phyloP scores from a whole-genome alignment of 225 moss, liverwort and hornwort genomes.

The Rhytidiadelphus loreus region DNA sequence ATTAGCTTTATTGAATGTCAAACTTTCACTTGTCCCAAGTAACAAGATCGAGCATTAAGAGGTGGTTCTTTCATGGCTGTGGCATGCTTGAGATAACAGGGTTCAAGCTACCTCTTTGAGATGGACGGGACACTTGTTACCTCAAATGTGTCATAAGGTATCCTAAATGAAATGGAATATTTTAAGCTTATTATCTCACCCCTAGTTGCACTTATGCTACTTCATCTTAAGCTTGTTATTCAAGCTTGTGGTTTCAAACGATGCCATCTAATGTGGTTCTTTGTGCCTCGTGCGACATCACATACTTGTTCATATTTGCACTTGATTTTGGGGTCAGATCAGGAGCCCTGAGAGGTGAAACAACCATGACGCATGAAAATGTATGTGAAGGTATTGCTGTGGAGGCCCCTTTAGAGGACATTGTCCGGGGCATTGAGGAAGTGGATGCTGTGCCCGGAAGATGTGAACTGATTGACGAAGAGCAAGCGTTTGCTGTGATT shows the following conservation, averaged over 20 bases:
- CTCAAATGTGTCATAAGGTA: not conserved
- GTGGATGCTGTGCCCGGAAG: constrained; percentile 95
- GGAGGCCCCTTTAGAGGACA: constrained; percentile 73
- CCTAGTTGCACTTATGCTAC: not conserved
- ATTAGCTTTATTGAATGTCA: not conserved
- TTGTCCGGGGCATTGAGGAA: constrained; percentile 94
- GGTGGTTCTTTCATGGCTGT: not conserved
- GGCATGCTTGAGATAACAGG: not conserved
- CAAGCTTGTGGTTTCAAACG: not conserved
- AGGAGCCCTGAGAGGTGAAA: not conserved
- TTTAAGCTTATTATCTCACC: not conserved
- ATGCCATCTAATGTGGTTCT: not conserved
- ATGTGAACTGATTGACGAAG: constrained; percentile 95
- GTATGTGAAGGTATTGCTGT: constrained; percentile 60
- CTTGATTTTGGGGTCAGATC: not conserved
- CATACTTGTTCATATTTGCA: not conserved
- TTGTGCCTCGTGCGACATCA: not conserved
- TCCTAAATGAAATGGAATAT: not conserved
- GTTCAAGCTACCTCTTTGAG: not conserved
- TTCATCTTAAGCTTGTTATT: not conserved
- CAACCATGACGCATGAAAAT: not conserved
- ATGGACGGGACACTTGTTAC: not conserved
- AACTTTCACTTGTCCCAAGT: not conserved
- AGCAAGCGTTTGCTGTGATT: constrained; percentile 96
- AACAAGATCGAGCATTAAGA: not conserved